Evolutionary conservation across 139 green algal species (phyloP).

Genomic region (Pycnococcus provasolii): DNA sequence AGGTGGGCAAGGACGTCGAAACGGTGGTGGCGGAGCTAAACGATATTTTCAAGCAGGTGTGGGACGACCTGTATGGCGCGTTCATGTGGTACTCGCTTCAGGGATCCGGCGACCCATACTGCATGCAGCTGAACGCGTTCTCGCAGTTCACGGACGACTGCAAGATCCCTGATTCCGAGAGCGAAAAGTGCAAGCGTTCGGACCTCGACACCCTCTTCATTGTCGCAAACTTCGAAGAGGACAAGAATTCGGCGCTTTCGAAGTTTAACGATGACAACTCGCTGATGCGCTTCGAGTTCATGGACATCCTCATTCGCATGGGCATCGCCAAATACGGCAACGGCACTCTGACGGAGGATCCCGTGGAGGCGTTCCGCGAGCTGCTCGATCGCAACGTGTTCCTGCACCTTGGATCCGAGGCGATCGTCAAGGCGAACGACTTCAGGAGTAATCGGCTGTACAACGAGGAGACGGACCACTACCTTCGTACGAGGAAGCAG

Average conservation of each 20-base stretch:
- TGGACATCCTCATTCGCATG: constrained; percentile 53
- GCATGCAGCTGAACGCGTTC: constrained; percentile 37
- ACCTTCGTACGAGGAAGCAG: constrained; percentile 21
- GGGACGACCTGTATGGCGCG: neutral
- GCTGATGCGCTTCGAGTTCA: constrained; percentile 60
- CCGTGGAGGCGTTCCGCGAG: constrained; percentile 44
- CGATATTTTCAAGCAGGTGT: neutral
- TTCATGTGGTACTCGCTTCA: neutral
- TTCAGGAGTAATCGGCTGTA: constrained; percentile 57
- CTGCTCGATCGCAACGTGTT: constrained; percentile 51
- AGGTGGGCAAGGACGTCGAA: neutral
- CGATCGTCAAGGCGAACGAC: constrained; percentile 37
- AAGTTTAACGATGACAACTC: constrained; percentile 51
- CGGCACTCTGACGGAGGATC: constrained; percentile 42
- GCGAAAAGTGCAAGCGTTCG: constrained; percentile 49
- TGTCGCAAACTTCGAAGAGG: constrained; percentile 48
- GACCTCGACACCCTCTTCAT: constrained; percentile 79
- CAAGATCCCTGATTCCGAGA: constrained; percentile 53
- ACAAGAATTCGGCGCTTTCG: neutral
- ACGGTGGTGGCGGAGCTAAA: neutral
- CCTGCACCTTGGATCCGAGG: constrained; percentile 32
- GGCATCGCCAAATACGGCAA: constrained; percentile 65
- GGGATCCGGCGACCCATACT: neutral
- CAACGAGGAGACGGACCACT: constrained; percentile 46
- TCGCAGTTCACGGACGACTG: constrained; percentile 55